These are phyloP conservation scores for Venturia effusa DNA, from an alignment of 2,329 filamentous ascomycete genomes.

Conservation along the genomic window DNA sequence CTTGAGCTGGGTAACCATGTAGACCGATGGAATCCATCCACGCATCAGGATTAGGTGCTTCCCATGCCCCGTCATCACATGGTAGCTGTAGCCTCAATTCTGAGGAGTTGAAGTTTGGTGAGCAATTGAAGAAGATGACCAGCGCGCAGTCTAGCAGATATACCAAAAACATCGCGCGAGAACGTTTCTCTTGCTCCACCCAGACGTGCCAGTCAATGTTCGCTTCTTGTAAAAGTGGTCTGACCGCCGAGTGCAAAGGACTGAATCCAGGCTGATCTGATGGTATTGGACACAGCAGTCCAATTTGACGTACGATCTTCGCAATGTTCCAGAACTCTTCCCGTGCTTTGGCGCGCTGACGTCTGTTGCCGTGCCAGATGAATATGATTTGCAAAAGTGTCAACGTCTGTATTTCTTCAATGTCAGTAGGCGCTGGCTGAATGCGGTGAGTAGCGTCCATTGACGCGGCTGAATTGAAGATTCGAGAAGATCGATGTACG, in stretches of 20 bases:
- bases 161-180: conserved; percentile 53
- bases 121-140: conserved; percentile 61
- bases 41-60: conserved; percentile 46
- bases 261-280: conserved; percentile 41
- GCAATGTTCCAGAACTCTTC: conserved; percentile 48
- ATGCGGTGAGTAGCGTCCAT: neutral
- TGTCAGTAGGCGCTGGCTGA: conserved; percentile 18
- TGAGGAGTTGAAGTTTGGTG: conserved; percentile 50
- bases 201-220: conserved; percentile 56
- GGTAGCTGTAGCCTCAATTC: conserved; percentile 60
- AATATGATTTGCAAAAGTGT: conserved; percentile 51
- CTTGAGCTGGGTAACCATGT: conserved; percentile 45
- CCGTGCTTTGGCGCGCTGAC: conserved; percentile 53
- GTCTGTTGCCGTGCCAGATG: conserved; percentile 58
- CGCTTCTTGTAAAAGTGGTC: conserved; percentile 29
- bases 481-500: conserved; percentile 44
- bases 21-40: conserved; percentile 58
- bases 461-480: conserved; percentile 34
- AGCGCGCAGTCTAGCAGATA: conserved; percentile 54
- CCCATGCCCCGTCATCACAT: conserved; percentile 64
- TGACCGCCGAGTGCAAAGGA: conserved; percentile 45
- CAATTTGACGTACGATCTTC: conserved; percentile 44
- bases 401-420: conserved; percentile 59
- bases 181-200: conserved; percentile 61
- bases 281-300: conserved; percentile 44